Base-by-base conservation (phyloP, 176 grass and related monocot genomes). In the Alloteropsis semialata region DNA sequence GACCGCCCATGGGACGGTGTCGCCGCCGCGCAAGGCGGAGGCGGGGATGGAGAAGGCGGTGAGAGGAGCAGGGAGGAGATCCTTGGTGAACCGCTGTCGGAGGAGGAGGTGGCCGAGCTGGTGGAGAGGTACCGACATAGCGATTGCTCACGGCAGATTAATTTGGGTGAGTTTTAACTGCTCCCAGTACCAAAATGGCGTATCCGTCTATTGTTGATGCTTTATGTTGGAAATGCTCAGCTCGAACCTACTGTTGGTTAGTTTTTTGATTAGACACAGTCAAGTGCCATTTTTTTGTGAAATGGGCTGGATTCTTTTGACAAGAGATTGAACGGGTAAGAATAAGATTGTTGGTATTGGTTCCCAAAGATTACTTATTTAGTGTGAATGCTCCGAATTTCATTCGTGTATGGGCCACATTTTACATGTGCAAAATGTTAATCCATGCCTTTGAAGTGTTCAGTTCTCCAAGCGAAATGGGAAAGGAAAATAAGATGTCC, bases 71-170 rank as follows among this genome's bases (percentile, higher is more conserved):
- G 43, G 49, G 68, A 55, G 63, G 80, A 89, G 69, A 87, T 89
- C 32, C 83, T 92, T 8, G 89, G 81, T 2, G 84, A 89, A 17
- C 64, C 71, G 4, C 87, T 92, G 56, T 77, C 91, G 22, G 84
- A 84, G 64, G 87, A 51, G 66, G 89, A 87, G 53, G 82, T 84
- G 38, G 87, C 74, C 17, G 84, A 87, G 38, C 78, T 92, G n/a
- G 84, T 91, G 39, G 84, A 92, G 77, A 79, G 57, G 87, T 89
- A 78, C 55, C 87, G 89, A 30, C 87, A 94, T 63, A 89, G 79
- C 30, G 90, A 92, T 16, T 92, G 90, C 83, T 89, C 90, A 15
- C 74, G 90, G 69, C 90, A 92, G 75, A 92, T 92, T 75, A 92
- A 89, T 84, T 50, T 89, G 75, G 90, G 90, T 92, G 22, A 41